Percentiles rank a stretch among this genome's conserved stretches.
Conservation (phyloP, 495 filamentous ascomycete genomes). For the Tuber umbilicatum region DNA sequence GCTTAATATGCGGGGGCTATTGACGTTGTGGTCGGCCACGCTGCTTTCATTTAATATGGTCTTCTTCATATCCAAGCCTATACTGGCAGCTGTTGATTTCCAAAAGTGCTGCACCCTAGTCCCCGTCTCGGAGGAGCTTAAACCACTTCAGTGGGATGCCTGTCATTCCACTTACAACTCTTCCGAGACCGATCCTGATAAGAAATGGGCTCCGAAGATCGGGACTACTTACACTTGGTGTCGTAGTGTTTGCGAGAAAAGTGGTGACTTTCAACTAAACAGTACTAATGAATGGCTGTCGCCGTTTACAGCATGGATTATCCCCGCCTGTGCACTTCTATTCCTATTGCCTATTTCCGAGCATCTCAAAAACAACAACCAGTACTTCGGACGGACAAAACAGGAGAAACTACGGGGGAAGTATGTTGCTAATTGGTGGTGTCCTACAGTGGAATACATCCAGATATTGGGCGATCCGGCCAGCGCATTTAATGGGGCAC, state of each 20-base stretch:
- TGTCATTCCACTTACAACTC: constrained; percentile 29
- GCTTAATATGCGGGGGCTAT: not conserved
- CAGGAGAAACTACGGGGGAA: constrained; percentile 17
- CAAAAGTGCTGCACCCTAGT: constrained; percentile 33
- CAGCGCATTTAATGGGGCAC: constrained; percentile 36
- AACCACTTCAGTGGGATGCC: constrained; percentile 29
- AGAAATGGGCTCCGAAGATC: constrained; percentile 31
- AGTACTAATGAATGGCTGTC: constrained; percentile 35
- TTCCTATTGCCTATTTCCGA: constrained; percentile 36
- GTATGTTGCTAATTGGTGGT: constrained; percentile 31
- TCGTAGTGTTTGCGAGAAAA: constrained; percentile 22
- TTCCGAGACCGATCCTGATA: constrained; percentile 35
- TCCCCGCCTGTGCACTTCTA: constrained; percentile 35
- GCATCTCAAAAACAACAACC: constrained; percentile 22
- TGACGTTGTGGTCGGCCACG: not conserved
- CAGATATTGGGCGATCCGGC: constrained; percentile 38
- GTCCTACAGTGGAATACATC: constrained; percentile 27
- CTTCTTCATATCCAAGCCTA: not conserved
- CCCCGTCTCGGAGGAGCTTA: constrained; percentile 29
- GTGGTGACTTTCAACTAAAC: constrained; percentile 24
- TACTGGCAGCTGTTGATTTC: constrained; percentile 24
- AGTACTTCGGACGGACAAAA: constrained; percentile 8
- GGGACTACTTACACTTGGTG: constrained; percentile 33
- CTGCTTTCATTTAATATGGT: constrained; percentile 5
- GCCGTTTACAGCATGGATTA: constrained; percentile 34